Evolutionary conservation across 1,284 basidiomycete genomes (phyloP), one percentile per base, ranked within the genome.

Genomic region (Leccinum griseonigrum): DNA sequence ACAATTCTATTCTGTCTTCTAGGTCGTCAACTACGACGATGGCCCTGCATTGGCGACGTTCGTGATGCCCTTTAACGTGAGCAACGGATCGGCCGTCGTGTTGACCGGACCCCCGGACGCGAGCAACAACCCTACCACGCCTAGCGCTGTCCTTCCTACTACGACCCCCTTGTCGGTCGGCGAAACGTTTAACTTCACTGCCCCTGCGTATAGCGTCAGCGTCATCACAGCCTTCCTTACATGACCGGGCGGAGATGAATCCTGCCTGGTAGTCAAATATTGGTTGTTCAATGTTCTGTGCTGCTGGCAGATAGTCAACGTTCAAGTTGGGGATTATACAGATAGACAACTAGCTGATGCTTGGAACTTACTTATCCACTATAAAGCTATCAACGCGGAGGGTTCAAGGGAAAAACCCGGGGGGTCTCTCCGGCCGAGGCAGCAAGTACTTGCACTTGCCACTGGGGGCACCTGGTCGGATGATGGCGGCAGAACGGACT

Each of bases 201-300:
- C 84, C 8, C 82, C 84, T 28, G 81, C 78, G 0, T 82, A 83
- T 66, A 88, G 85, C 68, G 78, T 88, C 57, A 85, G 77, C 62
- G 82, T 86, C 31, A 72, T 88, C 60, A 70, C 63, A 1, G 57
- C 38, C 50, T 28, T 56, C 52, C 50, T 28, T 46, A 6, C 10
- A 13, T 46, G 18, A 46, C 11, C 5, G 11, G n/a, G n/a, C 16
- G n/a, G 22, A 18, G n/a, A 18, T 10, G 40, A 40, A 40, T 18
- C 8, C 16, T n/a, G 38, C 10, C 40, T 18, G 40, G n/a, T 11
- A 18, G n/a, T 43, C n/a, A 18, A 43, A 43, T 32, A 32, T 32
- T 32, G 31, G 31, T 32, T 18, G 9, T 43, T 43, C 40, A 43
- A 18, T 9, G n/a, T 43, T 43, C 40, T 10, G 40, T 43, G 38